Evolutionary conservation across 345 rosid genomes (phyloP).

Genomic region (Geranium brycei): DNA sequence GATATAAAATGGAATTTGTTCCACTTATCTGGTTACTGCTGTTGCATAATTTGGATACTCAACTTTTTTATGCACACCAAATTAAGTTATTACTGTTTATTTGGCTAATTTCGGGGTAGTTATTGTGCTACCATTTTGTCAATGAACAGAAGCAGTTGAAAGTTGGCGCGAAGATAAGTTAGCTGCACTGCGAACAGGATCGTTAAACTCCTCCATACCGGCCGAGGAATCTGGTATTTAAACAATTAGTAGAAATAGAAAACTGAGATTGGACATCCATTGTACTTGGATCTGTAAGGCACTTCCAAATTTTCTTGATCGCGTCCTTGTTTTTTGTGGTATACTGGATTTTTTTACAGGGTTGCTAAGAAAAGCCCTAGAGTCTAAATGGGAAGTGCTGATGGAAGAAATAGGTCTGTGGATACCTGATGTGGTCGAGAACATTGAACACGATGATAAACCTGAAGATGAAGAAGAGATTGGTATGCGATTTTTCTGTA

Average conservation of each 20-base stretch:
- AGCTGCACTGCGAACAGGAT: background rate
- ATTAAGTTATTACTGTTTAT: too few species aligned
- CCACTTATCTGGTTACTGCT: too few species aligned
- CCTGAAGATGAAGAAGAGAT: slow-evolving; percentile 64
- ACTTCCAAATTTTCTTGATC: background rate
- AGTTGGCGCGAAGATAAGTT: background rate
- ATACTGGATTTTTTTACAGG: slow-evolving; percentile 19
- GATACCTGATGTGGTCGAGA: slow-evolving; percentile 57
- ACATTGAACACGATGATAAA: slow-evolving; percentile 76
- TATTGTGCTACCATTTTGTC: too few species aligned
- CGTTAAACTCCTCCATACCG: background rate
- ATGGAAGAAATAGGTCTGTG: slow-evolving; percentile 82
- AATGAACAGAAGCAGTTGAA: background rate
- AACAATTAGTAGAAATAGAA: too few species aligned
- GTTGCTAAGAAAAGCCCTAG: slow-evolving; percentile 58
- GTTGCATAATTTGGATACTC: too few species aligned
- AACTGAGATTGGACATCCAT: too few species aligned
- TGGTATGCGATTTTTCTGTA: slow-evolving; percentile 22
- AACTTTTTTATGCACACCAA: too few species aligned
- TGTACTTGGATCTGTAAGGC: background rate
- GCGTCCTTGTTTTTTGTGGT: background rate
- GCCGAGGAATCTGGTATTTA: background rate
- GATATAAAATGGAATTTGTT: too few species aligned
- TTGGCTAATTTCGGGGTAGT: background rate
- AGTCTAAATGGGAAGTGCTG: slow-evolving; percentile 62